phyloP scores from a whole-genome alignment of 495 filamentous ascomycete species.

The Aspergillus sclerotiicarbonarius region DNA sequence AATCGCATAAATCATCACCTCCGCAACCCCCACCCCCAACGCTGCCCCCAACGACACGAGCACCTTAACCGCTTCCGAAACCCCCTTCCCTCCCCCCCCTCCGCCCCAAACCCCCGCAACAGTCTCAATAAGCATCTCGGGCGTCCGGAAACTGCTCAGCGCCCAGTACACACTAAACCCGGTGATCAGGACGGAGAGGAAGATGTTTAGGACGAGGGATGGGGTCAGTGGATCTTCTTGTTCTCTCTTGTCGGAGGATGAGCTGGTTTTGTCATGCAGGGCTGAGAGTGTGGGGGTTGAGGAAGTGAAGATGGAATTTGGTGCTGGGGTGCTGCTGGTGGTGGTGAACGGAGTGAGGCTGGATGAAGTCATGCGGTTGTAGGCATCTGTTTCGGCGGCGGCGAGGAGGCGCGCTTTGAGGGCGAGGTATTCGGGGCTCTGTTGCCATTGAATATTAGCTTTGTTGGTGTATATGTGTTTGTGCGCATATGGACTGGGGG shows the following conservation, averaged over 20 bases:
- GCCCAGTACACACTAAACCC: slow-evolving; percentile 48
- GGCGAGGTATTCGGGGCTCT: slow-evolving; percentile 86
- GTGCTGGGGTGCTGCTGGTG: slow-evolving; percentile 44
- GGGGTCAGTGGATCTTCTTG: slow-evolving; percentile 45
- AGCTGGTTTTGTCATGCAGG: slow-evolving; percentile 26
- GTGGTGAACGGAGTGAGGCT: slow-evolving; percentile 24
- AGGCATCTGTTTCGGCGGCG: slow-evolving; percentile 74
- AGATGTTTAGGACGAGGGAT: slow-evolving; percentile 47
- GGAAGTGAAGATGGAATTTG: slow-evolving; percentile 38
- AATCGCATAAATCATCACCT: slow-evolving; percentile 82
- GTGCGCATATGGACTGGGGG: not conserved
- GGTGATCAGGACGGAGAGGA: slow-evolving; percentile 46
- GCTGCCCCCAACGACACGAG: slow-evolving; percentile 37
- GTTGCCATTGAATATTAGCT: slow-evolving; percentile 19
- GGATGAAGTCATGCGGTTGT: slow-evolving; percentile 61
- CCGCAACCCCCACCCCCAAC: slow-evolving; percentile 72
- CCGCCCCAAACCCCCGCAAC: not conserved
- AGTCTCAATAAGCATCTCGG: slow-evolving; percentile 20
- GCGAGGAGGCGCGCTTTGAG: slow-evolving; percentile 81
- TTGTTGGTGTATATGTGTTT: not conserved
- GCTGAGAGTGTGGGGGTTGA: slow-evolving; percentile 37
- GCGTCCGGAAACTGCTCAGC: slow-evolving; percentile 56
- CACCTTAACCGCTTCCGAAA: slow-evolving; percentile 1
- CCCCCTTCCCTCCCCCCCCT: not conserved
- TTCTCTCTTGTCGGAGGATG: slow-evolving; percentile 29